Evolutionary conservation across 2,329 filamentous ascomycete genomes (phyloP), one percentile per base, ranked within the genome.

Genomic region (Pseudogymnoascus destructans): DNA sequence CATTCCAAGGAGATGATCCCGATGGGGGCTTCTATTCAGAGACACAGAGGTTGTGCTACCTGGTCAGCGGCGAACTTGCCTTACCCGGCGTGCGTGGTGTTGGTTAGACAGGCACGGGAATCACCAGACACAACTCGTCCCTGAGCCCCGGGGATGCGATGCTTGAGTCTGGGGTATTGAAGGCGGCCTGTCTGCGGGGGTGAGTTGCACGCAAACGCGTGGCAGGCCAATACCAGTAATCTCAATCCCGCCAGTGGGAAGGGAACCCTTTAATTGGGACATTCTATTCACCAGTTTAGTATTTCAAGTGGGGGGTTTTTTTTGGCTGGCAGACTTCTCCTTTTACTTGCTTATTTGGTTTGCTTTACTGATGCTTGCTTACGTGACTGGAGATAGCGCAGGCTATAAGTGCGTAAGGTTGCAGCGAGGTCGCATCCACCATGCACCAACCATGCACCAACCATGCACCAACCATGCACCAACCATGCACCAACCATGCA

Each of bases 161-260:
- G n/a, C 13, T 30, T 21, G 42, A 15, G 23, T 25, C 42, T 49
- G 42, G 23, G 42, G 23, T 46, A 46, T 46, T 46, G 40, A n/a
- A 46, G 13, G 11, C 19, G 3, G 19, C 11, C 3, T 17, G 63
- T 42, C 13, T 60, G 57, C n/a, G 64, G 59, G 59, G 57, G 62
- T 66, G 3, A 63, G 65, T 32, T 61, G 65, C 55, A 57, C 62
- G 2, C 61, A 62, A 8, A 33, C 62, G 65, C 7, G 32, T 11
- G 0, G 32, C 40, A 46, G 64, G 64, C 1, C 65, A 66, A n/a
- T n/a, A 35, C 13, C 5, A 21, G 2, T 7, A 40, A 40, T 40
- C 11, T 11, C 7, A 30, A 17, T 52, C 25, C 46, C 15, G 23
- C 23, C 46, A 30, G 46, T 52, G 15, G 9, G 15, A 30, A 17